Conservation (phyloP, 2,329 filamentous ascomycete species). For the Neofusicoccum parvum region DNA sequence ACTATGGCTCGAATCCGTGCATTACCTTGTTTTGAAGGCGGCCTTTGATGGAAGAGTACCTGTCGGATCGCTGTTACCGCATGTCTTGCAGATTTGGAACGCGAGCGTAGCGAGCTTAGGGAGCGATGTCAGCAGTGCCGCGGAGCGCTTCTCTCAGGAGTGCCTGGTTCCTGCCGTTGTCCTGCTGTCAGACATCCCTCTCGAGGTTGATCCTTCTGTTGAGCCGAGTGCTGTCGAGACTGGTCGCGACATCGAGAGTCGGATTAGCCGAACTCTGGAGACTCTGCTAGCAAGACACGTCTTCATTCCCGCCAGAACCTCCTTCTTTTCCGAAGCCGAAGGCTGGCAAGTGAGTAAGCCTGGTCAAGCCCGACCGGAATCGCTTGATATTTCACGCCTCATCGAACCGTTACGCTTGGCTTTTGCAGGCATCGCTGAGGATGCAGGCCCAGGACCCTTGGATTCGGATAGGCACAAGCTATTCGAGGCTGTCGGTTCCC, state of each 20-base stretch:
- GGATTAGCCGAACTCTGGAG: slow-evolving; percentile 30
- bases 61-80: slow-evolving; percentile 20
- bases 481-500: slow-evolving; percentile 15
- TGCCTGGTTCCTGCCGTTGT: slow-evolving; percentile 37
- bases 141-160: slow-evolving; percentile 40
- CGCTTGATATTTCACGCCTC: slow-evolving; percentile 23
- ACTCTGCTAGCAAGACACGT: slow-evolving; percentile 46
- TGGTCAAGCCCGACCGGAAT: slow-evolving; percentile 23
- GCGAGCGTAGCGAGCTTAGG: slow-evolving; percentile 31
- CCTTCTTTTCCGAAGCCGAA: slow-evolving; percentile 35
- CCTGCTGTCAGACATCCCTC: slow-evolving; percentile 28
- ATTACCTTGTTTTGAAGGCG: slow-evolving; percentile 5
- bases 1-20: slow-evolving; percentile 36
- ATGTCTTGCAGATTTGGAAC: slow-evolving; percentile 35
- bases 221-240: slow-evolving; percentile 10
- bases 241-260: slow-evolving; percentile 1
- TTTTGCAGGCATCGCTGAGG: not conserved
- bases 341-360: slow-evolving; percentile 1
- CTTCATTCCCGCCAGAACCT: slow-evolving; percentile 42
- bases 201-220: slow-evolving; percentile 2
- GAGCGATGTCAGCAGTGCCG: slow-evolving; percentile 33
- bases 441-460: not conserved
- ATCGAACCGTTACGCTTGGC: slow-evolving; percentile 3
- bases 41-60: not conserved
- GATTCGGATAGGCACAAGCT: slow-evolving; percentile 12